Percentiles rank a stretch among this genome's conserved stretches.
Evolutionary conservation across 768 basidiomycete species (phyloP).

Genomic region (Porphyrellus cyaneotinctus): DNA sequence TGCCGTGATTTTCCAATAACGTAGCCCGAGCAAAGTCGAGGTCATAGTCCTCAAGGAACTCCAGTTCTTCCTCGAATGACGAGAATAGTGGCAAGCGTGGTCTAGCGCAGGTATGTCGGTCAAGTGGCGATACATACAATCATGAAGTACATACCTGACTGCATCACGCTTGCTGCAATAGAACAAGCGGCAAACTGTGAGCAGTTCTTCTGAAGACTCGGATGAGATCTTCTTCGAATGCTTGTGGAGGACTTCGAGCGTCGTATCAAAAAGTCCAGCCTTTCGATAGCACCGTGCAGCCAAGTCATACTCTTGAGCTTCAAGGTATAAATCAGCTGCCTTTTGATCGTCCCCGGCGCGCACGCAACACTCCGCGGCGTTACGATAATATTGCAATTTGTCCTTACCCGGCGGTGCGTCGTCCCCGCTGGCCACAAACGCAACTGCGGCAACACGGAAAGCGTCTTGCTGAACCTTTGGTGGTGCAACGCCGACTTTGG

Average conservation of each 20-base stretch:
- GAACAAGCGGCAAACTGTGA: conserved; percentile 41
- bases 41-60: conserved; percentile 54
- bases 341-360: conserved; percentile 34
- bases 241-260: conserved; percentile 40
- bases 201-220: conserved; percentile 34
- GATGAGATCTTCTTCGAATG: conserved; percentile 32
- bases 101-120: conserved; percentile 31
- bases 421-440: conserved; percentile 43
- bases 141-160: conserved; percentile 14
- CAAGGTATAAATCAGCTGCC: conserved; percentile 44
- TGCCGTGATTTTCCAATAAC: conserved; percentile 41
- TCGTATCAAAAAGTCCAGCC: conserved; percentile 49
- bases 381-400: conserved; percentile 35
- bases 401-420: conserved; percentile 27
- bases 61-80: conserved; percentile 46
- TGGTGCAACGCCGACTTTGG: conserved; percentile 24
- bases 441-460: conserved; percentile 44
- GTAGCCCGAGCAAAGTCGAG: conserved; percentile 46
- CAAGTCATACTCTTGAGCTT: conserved; percentile 39
- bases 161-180: conserved; percentile 36
- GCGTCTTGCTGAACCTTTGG: conserved; percentile 30
- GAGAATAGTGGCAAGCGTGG: conserved; percentile 47
- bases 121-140: not conserved
- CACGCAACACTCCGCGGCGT: conserved; percentile 47
- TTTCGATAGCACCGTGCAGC: conserved; percentile 48